Conservation (phyloP, 768 basidiomycete species). For the Russula sp. region DNA sequence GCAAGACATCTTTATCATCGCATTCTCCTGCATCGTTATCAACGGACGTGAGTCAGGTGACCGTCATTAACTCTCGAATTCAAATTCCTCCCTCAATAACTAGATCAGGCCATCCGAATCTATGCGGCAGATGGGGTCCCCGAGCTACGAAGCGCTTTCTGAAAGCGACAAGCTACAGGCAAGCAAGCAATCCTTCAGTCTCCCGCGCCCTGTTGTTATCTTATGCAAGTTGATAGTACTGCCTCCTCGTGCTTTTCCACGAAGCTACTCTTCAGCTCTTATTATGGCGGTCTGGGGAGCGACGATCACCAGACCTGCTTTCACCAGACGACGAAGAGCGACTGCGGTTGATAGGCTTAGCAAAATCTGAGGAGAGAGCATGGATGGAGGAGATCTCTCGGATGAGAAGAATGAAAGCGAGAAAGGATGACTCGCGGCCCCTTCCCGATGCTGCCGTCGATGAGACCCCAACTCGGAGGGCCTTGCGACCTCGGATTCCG, state of each 20-base stretch:
- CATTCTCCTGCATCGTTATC: neutral
- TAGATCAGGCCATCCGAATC: slow-evolving; percentile 7
- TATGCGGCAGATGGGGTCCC: slow-evolving; percentile 13
- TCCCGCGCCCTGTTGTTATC: neutral
- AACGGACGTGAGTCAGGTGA: slow-evolving; percentile 9
- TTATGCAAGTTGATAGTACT: slow-evolving; percentile 45
- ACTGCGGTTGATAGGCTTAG: slow-evolving; percentile 45
- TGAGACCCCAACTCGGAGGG: slow-evolving; percentile 3
- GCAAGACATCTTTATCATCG: neutral
- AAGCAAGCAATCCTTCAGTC: neutral
- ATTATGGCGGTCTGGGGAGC: slow-evolving; percentile 63
- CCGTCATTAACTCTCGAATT: neutral
- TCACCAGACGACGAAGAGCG: slow-evolving; percentile 47
- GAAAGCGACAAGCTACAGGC: slow-evolving; percentile 22
- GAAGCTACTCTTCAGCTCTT: slow-evolving; percentile 68
- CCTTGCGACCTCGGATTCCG: slow-evolving; percentile 6
- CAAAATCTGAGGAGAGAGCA: slow-evolving; percentile 48
- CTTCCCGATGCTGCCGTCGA: neutral
- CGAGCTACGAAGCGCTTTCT: slow-evolving; percentile 22
- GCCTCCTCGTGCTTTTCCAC: slow-evolving; percentile 62
- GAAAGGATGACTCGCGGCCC: slow-evolving; percentile 20
- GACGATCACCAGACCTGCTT: slow-evolving; percentile 45
- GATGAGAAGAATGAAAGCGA: slow-evolving; percentile 30
- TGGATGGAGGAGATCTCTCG: slow-evolving; percentile 62
- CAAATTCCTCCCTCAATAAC: neutral